A percentile compares a stretch with the other conserved stretches of the same genome.
phyloP scores from a whole-genome alignment of 768 basidiomycete species.

The Suillus clintonianus region DNA sequence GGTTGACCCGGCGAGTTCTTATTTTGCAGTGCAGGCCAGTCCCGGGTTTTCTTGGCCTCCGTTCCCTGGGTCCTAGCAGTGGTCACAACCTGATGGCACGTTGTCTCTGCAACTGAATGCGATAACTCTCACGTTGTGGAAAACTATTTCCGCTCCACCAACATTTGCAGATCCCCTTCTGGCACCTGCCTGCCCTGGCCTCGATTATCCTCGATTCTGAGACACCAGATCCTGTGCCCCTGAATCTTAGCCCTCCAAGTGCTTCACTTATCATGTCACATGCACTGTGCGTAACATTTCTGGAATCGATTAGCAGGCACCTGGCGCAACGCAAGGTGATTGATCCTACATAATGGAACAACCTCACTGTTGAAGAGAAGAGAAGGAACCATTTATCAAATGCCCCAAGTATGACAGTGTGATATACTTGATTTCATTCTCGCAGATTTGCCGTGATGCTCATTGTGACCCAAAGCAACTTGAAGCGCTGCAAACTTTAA shows the following conservation, averaged over 20 bases:
- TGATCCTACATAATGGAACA: background rate
- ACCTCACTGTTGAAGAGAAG: background rate
- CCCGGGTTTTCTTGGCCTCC: too few relatives aligned
- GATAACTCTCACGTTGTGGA: background rate
- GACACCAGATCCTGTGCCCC: background rate
- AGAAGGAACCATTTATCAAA: background rate
- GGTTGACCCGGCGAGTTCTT: background rate
- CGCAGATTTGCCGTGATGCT: background rate
- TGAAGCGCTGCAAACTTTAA: background rate
- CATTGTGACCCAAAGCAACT: background rate
- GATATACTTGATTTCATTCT: background rate
- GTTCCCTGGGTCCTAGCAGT: background rate
- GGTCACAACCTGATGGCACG: background rate
- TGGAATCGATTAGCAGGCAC: background rate
- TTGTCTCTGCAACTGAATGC: background rate
- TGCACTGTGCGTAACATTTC: background rate
- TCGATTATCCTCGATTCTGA: background rate
- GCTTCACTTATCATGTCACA: background rate
- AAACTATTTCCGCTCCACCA: background rate
- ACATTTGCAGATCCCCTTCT: background rate
- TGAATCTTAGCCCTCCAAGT: background rate
- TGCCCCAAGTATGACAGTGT: background rate
- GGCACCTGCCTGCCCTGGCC: background rate
- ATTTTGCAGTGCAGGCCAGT: background rate
- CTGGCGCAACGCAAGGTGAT: background rate